phyloP scores from a whole-genome alignment of 371 early-diverging fungal species.

The Thermomucor indicae-seudaticae region DNA sequence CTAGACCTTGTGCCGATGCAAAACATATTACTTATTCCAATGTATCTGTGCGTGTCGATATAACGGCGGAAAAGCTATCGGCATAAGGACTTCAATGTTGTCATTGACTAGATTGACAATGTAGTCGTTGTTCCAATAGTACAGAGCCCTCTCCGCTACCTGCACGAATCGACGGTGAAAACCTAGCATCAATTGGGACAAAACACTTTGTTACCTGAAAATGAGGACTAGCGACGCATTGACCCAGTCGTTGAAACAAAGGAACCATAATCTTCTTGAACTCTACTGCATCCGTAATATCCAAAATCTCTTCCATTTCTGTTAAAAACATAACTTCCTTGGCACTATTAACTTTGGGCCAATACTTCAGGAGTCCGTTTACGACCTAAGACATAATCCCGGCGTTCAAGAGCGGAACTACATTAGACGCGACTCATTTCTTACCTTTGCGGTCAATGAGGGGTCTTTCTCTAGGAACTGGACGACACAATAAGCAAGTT shows the following conservation, averaged over 20 bases:
- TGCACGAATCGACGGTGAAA: slow-evolving; percentile 16
- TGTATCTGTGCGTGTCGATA: slow-evolving; percentile 91
- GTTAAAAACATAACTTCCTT: slow-evolving; percentile 98
- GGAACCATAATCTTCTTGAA: slow-evolving; percentile 86
- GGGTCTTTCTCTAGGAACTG: slow-evolving; percentile 98
- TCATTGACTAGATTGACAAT: slow-evolving; percentile 90
- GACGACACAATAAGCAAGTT: slow-evolving; percentile 95
- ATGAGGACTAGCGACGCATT: slow-evolving; percentile 91
- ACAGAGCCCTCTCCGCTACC: slow-evolving; percentile 95
- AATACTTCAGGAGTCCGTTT: slow-evolving; percentile 85
- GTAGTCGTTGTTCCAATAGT: slow-evolving; percentile 97
- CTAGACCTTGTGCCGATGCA: background rate
- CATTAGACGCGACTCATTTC: background rate
- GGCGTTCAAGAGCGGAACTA: background rate
- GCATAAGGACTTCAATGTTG: slow-evolving; percentile 83
- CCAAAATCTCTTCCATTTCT: slow-evolving; percentile 95
- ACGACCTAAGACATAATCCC: slow-evolving; percentile 54
- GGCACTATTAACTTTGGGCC: slow-evolving; percentile 97
- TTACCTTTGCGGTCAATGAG: slow-evolving; percentile 79
- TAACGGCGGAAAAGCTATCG: slow-evolving; percentile 89
- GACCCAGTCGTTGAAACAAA: slow-evolving; percentile 85
- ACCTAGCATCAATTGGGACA: background rate
- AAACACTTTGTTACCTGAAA: slow-evolving; percentile 97
- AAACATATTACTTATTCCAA: slow-evolving; percentile 84
- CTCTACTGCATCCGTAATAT: slow-evolving; percentile 86